Evolutionary conservation across 108 stramenopile genomes (phyloP).

Genomic region (Cylindrotheca closterium): DNA sequence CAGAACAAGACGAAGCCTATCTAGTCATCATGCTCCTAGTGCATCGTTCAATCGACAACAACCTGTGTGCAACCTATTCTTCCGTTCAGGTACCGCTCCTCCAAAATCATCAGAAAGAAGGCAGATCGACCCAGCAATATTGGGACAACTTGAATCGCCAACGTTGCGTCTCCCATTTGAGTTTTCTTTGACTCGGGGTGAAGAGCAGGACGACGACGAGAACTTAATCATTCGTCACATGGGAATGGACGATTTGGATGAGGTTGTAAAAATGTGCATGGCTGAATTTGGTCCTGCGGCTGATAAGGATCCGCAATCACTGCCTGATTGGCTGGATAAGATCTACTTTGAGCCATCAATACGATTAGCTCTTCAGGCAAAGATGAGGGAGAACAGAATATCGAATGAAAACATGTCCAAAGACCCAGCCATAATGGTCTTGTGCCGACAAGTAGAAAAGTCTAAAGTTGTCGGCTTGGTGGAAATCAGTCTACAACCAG

Average conservation of each 20-base stretch:
- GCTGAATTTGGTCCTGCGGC: conserved; percentile 24
- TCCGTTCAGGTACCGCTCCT: not conserved
- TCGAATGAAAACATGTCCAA: not conserved
- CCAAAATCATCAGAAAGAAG: not conserved
- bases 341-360: conserved; percentile 21
- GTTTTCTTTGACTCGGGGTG: not conserved
- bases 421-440: conserved; percentile 29
- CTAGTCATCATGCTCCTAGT: too few species aligned
- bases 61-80: not conserved
- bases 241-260: conserved; percentile 17
- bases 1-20: too few species aligned
- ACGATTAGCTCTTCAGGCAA: conserved; percentile 3
- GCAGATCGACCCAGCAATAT: not conserved
- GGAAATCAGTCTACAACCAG: conserved; percentile 66
- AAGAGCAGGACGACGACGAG: not conserved
- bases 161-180: not conserved
- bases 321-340: conserved; percentile 27
- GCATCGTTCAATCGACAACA: too few species aligned
- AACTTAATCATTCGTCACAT: conserved; percentile 26
- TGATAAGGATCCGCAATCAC: not conserved
- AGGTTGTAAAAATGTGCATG: conserved; percentile 33
- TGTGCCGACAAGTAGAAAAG: conserved; percentile 8
- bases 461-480: conserved; percentile 63
- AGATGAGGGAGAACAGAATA: conserved; percentile 16
- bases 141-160: not conserved